phyloP scores from a whole-genome alignment of 1,284 basidiomycete genomes.

The Sanghuangporus sanghuang region DNA sequence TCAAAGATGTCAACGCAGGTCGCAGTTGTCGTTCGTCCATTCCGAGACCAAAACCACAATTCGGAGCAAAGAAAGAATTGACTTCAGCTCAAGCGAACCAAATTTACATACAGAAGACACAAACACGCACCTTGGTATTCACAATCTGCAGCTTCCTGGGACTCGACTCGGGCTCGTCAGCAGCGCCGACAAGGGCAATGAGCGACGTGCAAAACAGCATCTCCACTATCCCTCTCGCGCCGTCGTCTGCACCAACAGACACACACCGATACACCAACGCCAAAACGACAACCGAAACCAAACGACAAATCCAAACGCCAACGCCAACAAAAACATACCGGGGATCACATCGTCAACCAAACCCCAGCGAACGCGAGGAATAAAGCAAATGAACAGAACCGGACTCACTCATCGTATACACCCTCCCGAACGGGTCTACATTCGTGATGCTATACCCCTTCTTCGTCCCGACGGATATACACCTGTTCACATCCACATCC shows the following conservation, averaged over 20 bases:
- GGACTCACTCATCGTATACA: conserved; percentile 85
- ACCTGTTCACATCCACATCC: conserved; percentile 40
- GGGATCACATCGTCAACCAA: no score
- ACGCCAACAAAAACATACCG: no score
- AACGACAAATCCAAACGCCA: no score
- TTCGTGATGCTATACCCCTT: conserved; percentile 97
- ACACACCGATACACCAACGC: no score
- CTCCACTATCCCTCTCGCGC: conserved; percentile 79
- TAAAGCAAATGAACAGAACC: neutral
- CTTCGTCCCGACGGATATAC: conserved; percentile 91
- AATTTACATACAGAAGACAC: no score
- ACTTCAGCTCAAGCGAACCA: neutral
- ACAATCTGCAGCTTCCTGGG: conserved; percentile 95
- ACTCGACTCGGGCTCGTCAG: conserved; percentile 82
- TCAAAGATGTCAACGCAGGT: no score
- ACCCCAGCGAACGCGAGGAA: no score
- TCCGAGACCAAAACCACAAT: no score
- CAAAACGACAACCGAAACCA: no score
- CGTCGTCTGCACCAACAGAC: no score
- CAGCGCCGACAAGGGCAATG: conserved; percentile 92
- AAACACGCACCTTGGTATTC: conserved; percentile 79
- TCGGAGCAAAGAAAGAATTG: neutral
- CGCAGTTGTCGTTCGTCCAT: no score
- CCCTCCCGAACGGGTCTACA: conserved; percentile 95
- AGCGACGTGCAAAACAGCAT: conserved; percentile 99